Percentiles rank a stretch among this genome's conserved stretches.
Conservation (phyloP, 176 grass and related monocot species). For the Cocos nucifera region DNA sequence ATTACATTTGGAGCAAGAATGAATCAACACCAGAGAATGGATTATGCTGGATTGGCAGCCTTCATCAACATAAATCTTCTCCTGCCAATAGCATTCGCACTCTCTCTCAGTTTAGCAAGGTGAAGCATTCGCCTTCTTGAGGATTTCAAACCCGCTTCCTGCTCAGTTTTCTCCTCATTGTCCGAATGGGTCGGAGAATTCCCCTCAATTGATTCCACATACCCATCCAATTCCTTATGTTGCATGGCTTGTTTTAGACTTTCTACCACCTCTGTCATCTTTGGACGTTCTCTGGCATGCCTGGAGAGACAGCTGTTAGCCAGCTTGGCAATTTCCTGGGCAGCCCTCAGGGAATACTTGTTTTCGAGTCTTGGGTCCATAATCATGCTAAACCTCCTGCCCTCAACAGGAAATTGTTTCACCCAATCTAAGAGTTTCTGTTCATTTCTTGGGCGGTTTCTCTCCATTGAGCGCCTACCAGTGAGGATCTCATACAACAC, state of each 20-base stretch:
- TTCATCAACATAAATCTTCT: conserved; percentile 37
- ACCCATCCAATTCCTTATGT: conserved; percentile 42
- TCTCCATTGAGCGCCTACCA: conserved; percentile 32
- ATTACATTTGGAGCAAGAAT: no score
- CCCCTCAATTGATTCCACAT: neutral
- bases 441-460: conserved; percentile 29
- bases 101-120: conserved; percentile 38
- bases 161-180: neutral
- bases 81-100: conserved; percentile 22
- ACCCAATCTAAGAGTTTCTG: conserved; percentile 70
- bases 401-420: conserved; percentile 24
- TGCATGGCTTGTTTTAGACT: conserved; percentile 30
- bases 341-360: conserved; percentile 31
- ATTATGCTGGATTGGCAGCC: conserved; percentile 7
- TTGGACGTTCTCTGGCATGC: conserved; percentile 36
- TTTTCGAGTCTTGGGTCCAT: conserved; percentile 53
- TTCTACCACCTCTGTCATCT: conserved; percentile 45
- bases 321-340: conserved; percentile 34
- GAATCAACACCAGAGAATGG: no score
- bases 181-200: neutral
- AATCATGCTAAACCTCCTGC: conserved; percentile 29
- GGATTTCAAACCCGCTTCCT: conserved; percentile 19
- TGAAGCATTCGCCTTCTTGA: conserved; percentile 50
- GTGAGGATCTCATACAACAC: conserved; percentile 67
- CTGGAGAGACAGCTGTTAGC: conserved; percentile 47